Evolutionary conservation across 2,329 filamentous ascomycete genomes (phyloP), one percentile per base, ranked within the genome.

Genomic region (Microdochium trichocladiopsis): DNA sequence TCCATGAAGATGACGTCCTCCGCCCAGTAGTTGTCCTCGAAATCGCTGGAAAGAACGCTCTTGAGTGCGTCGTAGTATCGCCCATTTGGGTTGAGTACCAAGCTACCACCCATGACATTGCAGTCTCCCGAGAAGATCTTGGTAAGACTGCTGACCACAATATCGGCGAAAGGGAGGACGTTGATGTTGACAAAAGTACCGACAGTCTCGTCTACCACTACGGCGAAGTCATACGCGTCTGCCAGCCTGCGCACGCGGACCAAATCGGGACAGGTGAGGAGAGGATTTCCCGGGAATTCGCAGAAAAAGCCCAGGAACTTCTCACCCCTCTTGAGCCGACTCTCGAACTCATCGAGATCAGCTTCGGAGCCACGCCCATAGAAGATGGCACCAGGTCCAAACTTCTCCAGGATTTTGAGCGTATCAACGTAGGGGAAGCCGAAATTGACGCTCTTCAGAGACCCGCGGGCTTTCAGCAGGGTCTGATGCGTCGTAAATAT

Each of bases 371-470:
- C 90, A 61, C 87, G 81, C 2, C 93, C 93, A 68, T 95, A 96
- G 66, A 97, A 97, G 2, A 87, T 67, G 54, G 87, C 92, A 1
- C 93, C 93, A 0, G 91, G 88, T 0, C 93, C 94, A 67, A 95
- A 97, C 67, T 97, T 99, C 66, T 97, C 78, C 4, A 97, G 74
- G 49, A 96, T 90, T 67, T 99, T 99, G 51, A 97, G 78, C 0
- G 94, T 96, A 69, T 99, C 94, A 50, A 96, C 90, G 61, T 99
- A 99, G 0, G 94, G 91, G 61, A 99, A 99, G n/a, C 94, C 94
- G 63, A 90, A 96, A 63, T 87, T 92, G 64, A 99, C 84, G 67
- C 90, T 95, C 69, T 89, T 88, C 54, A 81, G 65, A 8, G 77
- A 72, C 2, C 84, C 83, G 36, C 85, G 81, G 1, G 82, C 77